Base-by-base conservation (phyloP, 148 eudicot species). In the Rhododendron ferrugineum region DNA sequence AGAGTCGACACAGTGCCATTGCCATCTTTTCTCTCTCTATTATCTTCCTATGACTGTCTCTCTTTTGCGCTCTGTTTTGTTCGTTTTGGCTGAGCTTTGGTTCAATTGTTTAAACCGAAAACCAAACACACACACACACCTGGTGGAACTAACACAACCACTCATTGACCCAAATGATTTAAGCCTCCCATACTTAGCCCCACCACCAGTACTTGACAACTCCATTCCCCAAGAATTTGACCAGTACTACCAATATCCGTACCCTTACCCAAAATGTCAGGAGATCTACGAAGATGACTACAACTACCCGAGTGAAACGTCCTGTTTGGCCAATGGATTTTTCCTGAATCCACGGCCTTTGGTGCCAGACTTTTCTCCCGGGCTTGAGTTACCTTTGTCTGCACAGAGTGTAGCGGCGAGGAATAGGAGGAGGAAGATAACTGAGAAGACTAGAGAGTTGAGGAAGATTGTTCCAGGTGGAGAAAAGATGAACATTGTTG, bases 401-500 rank as follows among this genome's bases (percentile, higher is more conserved):
- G 90, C 91, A 0, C 98, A 94, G 79, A 95, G 96, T 78, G 85
- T 83, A 9, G 94, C 96, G 32, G 98, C 96, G 2, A 87, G 98
- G 85, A 90, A 91, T 73, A 85, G 98, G 88, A 89, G 98, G 88
- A 89, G 90, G 93, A 95, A 89, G 92, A 93, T 95, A 34, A 89
- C 89, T 0, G 93, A 90, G 85, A 95, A 93, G 88, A 93, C 97
- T 26, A 90, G 88, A 56, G 96, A 95, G 90, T 90, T 93, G 23
- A 94, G 96, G 78, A 94, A 93, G 92, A 88, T 95, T 0, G 90
- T 94, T 10, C 98, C 96, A 2, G 94, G 96, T 11, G 95, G 92
- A 0, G 85, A 85, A 32, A 95, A 91, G 85, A 90, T 95, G 96
- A 93, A 95, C 84, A 94, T 98, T 64, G 98, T 95, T 76, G 93